phyloP scores from a whole-genome alignment of 305 asterid genomes.

The Rubia peregrina region DNA sequence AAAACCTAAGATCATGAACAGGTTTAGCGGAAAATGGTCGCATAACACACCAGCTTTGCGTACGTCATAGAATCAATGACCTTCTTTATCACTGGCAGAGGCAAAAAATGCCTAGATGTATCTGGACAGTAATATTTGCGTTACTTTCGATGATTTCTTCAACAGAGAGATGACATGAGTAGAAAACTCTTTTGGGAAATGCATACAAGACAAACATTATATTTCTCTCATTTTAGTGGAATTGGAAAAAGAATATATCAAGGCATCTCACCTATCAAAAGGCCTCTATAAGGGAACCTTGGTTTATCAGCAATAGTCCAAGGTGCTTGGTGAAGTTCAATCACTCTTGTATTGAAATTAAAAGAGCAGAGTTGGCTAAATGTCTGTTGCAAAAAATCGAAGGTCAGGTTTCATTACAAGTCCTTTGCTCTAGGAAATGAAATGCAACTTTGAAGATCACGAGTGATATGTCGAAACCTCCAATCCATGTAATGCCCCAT shows the following conservation, averaged over 20 bases:
- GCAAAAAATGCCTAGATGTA: constrained; percentile 82
- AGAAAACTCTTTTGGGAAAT: not conserved
- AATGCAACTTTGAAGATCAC: constrained; percentile 2
- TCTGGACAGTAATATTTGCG: constrained; percentile 35
- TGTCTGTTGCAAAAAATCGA: constrained; percentile 49
- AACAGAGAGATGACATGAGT: not conserved
- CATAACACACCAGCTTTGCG: constrained; percentile 69
- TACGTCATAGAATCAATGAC: constrained; percentile 93
- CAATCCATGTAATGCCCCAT: constrained; percentile 90
- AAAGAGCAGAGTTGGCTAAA: constrained; percentile 88
- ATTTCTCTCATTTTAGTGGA: not conserved
- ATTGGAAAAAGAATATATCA: not conserved
- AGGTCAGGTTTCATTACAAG: constrained; percentile 4
- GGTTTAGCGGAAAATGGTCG: not conserved
- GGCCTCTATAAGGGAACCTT: constrained; percentile 84
- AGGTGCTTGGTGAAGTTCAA: constrained; percentile 68
- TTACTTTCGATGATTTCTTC: not conserved
- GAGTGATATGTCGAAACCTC: constrained; percentile 44
- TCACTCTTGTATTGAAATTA: constrained; percentile 43
- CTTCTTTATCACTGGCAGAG: constrained; percentile 72
- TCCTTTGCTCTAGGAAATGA: constrained; percentile 1
- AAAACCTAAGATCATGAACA: not conserved
- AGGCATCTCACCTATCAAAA: constrained; percentile 64
- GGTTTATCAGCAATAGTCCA: constrained; percentile 81
- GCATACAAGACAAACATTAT: not conserved